Percentiles rank a stretch among this genome's conserved stretches.
phyloP scores from a whole-genome alignment of 805 yeast genomes.

The Starmerella riodocensis region DNA sequence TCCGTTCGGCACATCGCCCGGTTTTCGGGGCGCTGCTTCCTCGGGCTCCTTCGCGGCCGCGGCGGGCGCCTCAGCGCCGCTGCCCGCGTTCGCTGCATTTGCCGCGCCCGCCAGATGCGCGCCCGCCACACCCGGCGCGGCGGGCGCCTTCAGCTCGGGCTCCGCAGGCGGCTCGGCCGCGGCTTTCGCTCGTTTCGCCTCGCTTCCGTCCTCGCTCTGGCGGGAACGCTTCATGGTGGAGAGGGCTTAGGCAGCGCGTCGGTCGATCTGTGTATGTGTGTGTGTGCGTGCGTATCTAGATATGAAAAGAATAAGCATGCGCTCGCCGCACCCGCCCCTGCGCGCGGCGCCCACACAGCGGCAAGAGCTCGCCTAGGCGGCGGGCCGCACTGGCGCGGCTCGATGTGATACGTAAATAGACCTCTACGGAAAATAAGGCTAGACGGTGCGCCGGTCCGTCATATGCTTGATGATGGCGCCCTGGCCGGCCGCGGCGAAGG shows the following conservation, averaged over 20 bases:
- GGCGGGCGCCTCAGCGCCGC: too few relatives aligned
- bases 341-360: too few relatives aligned
- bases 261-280: too few relatives aligned
- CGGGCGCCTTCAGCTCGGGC: neutral
- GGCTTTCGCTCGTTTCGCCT: conserved; percentile 1
- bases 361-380: too few relatives aligned
- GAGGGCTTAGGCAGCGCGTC: too few relatives aligned
- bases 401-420: conserved; percentile 5
- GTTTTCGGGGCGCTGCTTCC: too few relatives aligned
- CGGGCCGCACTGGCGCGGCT: too few relatives aligned
- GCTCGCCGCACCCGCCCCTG: too few relatives aligned
- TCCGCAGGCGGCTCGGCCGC: neutral
- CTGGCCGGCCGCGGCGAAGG: conserved; percentile 70
- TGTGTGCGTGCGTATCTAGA: too few relatives aligned
- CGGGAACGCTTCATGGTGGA: conserved; percentile 8
- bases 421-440: conserved; percentile 10
- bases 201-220: conserved; percentile 2
- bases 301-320: neutral
- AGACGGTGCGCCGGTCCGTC: conserved; percentile 73
- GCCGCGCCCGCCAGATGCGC: neutral
- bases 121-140: neutral
- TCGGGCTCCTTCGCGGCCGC: too few relatives aligned
- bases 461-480: conserved; percentile 80
- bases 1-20: too few relatives aligned
- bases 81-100: neutral